Evolutionary conservation across 2,329 filamentous ascomycete species (phyloP).

Genomic region (Fusarium newnesense): DNA sequence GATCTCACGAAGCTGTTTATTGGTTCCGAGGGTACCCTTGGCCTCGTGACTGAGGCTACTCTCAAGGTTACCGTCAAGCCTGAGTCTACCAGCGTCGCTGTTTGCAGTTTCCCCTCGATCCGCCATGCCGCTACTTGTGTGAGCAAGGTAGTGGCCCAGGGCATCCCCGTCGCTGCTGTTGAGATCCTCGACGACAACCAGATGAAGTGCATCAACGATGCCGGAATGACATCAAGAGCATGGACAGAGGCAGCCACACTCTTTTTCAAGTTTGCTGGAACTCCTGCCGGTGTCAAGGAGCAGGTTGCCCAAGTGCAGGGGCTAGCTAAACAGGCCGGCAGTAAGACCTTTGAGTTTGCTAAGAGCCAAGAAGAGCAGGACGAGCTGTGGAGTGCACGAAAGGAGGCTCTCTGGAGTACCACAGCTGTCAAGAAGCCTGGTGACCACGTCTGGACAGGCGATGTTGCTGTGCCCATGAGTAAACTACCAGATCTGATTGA

Average conservation of each 20-base stretch:
- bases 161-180: constrained; percentile 88
- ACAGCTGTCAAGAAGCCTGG: constrained; percentile 72
- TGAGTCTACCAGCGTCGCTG: constrained; percentile 81
- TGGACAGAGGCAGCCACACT: constrained; percentile 81
- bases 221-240: constrained; percentile 70
- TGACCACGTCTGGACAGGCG: constrained; percentile 86
- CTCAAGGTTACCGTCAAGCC: constrained; percentile 87
- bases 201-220: constrained; percentile 77
- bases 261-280: constrained; percentile 87
- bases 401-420: constrained; percentile 85
- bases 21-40: constrained; percentile 90
- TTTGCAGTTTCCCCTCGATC: constrained; percentile 68
- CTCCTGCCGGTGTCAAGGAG: constrained; percentile 77
- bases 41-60: constrained; percentile 89
- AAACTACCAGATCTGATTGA: constrained; percentile 80
- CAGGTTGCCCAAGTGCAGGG: constrained; percentile 75
- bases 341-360: constrained; percentile 82
- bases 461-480: constrained; percentile 86
- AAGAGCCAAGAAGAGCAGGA: constrained; percentile 73
- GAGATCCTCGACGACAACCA: constrained; percentile 93
- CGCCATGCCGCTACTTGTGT: constrained; percentile 83
- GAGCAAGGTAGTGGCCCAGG: constrained; percentile 79
- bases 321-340: constrained; percentile 69
- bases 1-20: constrained; percentile 91
- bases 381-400: constrained; percentile 85